These are phyloP conservation scores for Sergeia podlipaevii DNA, from an alignment of 208 protist species.

Conservation along the genomic window DNA sequence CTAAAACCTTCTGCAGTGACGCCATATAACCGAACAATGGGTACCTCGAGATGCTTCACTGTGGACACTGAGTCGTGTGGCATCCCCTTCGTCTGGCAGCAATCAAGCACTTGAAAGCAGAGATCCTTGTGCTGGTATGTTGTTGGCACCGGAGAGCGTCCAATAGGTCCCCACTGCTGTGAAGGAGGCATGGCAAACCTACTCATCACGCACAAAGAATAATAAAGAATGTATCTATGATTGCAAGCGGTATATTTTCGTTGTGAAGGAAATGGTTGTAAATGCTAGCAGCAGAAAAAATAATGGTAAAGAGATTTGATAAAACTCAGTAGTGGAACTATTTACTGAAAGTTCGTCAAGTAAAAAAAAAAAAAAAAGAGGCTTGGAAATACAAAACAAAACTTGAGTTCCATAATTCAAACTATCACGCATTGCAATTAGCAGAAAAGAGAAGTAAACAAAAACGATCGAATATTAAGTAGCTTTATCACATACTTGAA, in stretches of 20 bases:
- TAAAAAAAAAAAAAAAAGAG: too few species aligned
- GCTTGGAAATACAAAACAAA: too few species aligned
- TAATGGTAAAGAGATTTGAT: too few species aligned
- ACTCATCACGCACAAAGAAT: background rate
- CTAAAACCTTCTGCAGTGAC: slow-evolving; percentile 90
- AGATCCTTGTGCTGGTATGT: slow-evolving; percentile 60
- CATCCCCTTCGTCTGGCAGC: slow-evolving; percentile 78
- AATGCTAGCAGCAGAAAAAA: background rate
- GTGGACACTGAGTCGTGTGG: slow-evolving; percentile 60
- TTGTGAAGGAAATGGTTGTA: background rate
- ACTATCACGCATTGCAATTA: too few species aligned
- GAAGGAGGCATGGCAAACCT: slow-evolving; percentile 1
- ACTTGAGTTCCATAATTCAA: too few species aligned
- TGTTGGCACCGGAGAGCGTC: slow-evolving; percentile 19
- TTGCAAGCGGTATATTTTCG: too few species aligned
- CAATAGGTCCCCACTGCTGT: slow-evolving; percentile 30
- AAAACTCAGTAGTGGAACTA: too few species aligned
- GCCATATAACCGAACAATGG: slow-evolving; percentile 93
- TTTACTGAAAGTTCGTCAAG: too few species aligned
- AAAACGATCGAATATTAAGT: too few species aligned
- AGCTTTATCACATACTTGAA: too few species aligned
- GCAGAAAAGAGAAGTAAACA: too few species aligned
- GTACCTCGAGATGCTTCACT: slow-evolving; percentile 68
- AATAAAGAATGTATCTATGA: background rate
- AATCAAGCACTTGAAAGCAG: slow-evolving; percentile 83